Evolutionary conservation across 129 eudicot species (phyloP), one percentile per base, ranked within the genome.

Genomic region (Flaveria sonorensis): DNA sequence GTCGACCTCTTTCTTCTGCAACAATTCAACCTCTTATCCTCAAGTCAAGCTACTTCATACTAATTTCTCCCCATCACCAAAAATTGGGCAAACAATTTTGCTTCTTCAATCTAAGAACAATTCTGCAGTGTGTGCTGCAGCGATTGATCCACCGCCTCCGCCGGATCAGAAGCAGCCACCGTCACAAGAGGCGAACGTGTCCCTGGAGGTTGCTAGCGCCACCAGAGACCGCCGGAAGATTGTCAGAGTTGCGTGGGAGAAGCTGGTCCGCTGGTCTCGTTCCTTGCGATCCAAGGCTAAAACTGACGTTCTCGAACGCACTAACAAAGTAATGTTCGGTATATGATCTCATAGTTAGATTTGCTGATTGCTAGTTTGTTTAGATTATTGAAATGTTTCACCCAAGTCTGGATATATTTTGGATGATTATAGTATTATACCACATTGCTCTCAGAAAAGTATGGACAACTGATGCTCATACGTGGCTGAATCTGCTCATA

Each of bases 221-320:
- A 86, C 83, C 30, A 90, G 85, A 71, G 91, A 90, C 82, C 81
- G 96, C 39, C 90, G 87, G 56, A 87, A 85, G 68, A 88, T 86
- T 51, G 98, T 93, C 36, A 80, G 89, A 63, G 61, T 90, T 26
- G 98, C 98, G 43, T 93, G 98, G 98, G 98, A 93, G 87, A 93
- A 87, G 91, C 96, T 93, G 26, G 91, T 93, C 20, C 85, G 98
- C 20, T 93, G 98, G 98, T 93, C 98, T 12, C 92, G 98, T 12
- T 88, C 96, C 42, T 86, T 26, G 86, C 89, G 91, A 26, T 90
- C 91, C 59, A 89, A 80, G 76, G 91, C 92, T 69, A 88, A 88
- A 50, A 86, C 97, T 21, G 97, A 90, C 73, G 98, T 93, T 62
- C 93, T 93, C 26, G 89, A 93, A 87, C 97, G 98, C 81, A 90